Percentiles rank a stretch among this genome's conserved stretches.
phyloP scores from a whole-genome alignment of 768 basidiomycete genomes.

The Russula foetens region DNA sequence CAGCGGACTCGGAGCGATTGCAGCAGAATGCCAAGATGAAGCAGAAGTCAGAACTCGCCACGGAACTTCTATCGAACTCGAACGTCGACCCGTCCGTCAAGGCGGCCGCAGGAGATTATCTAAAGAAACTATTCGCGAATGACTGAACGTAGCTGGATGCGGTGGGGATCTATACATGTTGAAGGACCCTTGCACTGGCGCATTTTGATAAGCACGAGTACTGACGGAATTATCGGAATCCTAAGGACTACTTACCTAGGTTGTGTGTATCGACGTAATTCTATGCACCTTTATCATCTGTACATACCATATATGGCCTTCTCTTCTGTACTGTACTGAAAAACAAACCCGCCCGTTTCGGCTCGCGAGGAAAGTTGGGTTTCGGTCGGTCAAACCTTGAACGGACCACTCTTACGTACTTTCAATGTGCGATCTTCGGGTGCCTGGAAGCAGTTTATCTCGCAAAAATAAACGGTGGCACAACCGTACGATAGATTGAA shows the following conservation, averaged over 20 bases:
- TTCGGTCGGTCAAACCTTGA: background rate
- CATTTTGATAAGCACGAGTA: background rate
- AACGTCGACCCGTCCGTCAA: constrained; percentile 51
- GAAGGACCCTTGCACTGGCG: background rate
- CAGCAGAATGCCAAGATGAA: constrained; percentile 45
- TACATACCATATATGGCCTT: background rate
- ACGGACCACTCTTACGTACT: background rate
- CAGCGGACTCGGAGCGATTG: constrained; percentile 45
- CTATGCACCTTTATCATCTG: background rate
- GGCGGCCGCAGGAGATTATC: constrained; percentile 61
- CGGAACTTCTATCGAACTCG: constrained; percentile 55
- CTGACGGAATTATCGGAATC: constrained; percentile 9
- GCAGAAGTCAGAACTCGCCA: constrained; percentile 59
- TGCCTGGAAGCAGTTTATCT: constrained; percentile 2
- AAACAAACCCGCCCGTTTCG: too few relatives aligned
- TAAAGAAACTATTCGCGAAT: constrained; percentile 53
- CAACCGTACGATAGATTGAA: constrained; percentile 6
- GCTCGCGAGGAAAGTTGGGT: background rate
- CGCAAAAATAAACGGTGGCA: background rate
- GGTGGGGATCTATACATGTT: background rate
- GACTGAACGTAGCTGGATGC: constrained; percentile 24
- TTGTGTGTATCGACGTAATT: background rate
- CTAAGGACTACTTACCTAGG: constrained; percentile 1
- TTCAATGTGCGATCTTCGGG: background rate
- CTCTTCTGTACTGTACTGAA: too few relatives aligned